Base-by-base conservation (phyloP, 768 basidiomycete genomes). In the Rhodocollybia butyracea region DNA sequence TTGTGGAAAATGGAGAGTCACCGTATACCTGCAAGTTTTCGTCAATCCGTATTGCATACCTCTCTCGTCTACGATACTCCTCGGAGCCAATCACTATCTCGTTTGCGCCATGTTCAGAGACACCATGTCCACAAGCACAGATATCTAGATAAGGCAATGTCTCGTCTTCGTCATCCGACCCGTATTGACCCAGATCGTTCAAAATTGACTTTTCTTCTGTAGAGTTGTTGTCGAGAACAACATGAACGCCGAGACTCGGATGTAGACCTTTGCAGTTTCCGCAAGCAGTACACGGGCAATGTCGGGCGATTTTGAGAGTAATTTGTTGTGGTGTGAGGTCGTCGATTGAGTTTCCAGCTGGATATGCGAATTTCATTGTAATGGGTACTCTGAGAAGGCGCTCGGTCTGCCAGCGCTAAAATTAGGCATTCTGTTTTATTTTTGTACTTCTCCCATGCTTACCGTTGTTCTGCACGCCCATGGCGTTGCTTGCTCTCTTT, bases 271-370 rank as follows among this genome's bases (percentile, higher is more conserved):
- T 52, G 64, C 94, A 95, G n/a, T 74, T 64, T 13, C 70, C 65
- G 63, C 94, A 96, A 38, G 67, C 63, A 2, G 80, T 70, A 65
- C 94, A 96, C 0, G 78, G 74, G 3, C 88, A 82, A 70, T 93
- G 92, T 15, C 94, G 82, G 5, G 94, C 89, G 55, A 94, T 87
- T 74, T 92, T 94, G 60, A 91, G 76, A 13, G 84, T 72, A 2
- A 85, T 68, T 10, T 80, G 77, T 32, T 75, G 67, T 50, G 80
- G 66, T 19, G 74, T 76, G 48, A 88, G 77, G 15, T 72, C 69
- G 38, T 76, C 70, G 57, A 76, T 66, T 46, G 76, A 69, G 61
- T 81, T 75, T n/a, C 81, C 80, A 30, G 80, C 74, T 32, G 89
- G 89, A 70, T 91, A 91, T 51, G 82, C 73, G 55, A 78, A 70